phyloP scores from a whole-genome alignment of 306 rosid species.

The Mimosa pudica region DNA sequence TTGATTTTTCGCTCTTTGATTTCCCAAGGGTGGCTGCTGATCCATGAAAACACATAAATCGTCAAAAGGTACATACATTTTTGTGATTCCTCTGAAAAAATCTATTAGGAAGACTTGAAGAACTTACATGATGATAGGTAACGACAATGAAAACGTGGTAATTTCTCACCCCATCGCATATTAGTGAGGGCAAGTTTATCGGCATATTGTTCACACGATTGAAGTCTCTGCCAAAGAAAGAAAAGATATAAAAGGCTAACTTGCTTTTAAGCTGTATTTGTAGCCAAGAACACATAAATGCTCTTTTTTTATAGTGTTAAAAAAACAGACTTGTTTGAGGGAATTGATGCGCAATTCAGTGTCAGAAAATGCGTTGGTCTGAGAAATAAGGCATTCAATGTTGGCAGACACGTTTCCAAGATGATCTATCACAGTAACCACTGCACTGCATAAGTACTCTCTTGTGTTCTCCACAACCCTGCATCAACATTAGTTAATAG shows the following conservation, averaged over 20 bases:
- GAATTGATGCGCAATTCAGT: conserved; percentile 61
- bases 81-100: neutral
- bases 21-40: conserved; percentile 43
- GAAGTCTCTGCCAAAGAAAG: conserved; percentile 54
- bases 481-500: conserved; percentile 27
- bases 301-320: neutral
- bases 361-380: conserved; percentile 58
- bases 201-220: conserved; percentile 64
- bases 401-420: conserved; percentile 79
- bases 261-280: neutral
- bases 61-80: neutral
- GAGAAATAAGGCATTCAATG: conserved; percentile 61
- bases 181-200: conserved; percentile 59
- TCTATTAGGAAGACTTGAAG: conserved; percentile 19
- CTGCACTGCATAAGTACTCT: conserved; percentile 73
- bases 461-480: conserved; percentile 78
- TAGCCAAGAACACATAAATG: neutral
- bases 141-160: conserved; percentile 55
- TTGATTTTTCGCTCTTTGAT: conserved; percentile 36
- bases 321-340: conserved; percentile 64
- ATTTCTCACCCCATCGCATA: conserved; percentile 57
- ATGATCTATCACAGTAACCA: conserved; percentile 88
- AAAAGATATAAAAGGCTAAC: conserved; percentile 36
- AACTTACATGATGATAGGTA: conserved; percentile 58
- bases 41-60: conserved; percentile 23